These are phyloP conservation scores for Psilocybe azurescens DNA, from an alignment of 768 basidiomycete species.

Conservation along the genomic window DNA sequence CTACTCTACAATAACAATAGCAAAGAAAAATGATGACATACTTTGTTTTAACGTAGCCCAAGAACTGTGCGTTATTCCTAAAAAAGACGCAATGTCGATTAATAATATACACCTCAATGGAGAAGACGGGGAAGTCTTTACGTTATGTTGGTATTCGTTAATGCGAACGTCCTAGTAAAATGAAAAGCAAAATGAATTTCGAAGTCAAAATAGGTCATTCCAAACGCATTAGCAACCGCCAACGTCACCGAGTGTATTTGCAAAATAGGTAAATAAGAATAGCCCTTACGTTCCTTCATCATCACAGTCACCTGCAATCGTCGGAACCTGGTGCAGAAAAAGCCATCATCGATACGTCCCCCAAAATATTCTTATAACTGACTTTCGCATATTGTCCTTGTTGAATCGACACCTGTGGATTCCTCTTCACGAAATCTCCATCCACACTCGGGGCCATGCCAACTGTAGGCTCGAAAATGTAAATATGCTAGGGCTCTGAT, in stretches of 20 bases:
- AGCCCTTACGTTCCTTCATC: constrained; percentile 45
- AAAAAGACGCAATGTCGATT: not conserved
- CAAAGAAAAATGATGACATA: constrained; percentile 1
- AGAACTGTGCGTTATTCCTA: constrained; percentile 22
- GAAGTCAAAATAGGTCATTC: not conserved
- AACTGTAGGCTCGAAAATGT: constrained; percentile 32
- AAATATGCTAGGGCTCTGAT: constrained; percentile 27
- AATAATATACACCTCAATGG: not conserved
- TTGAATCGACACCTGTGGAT: constrained; percentile 33
- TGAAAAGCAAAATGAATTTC: no score
- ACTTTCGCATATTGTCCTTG: constrained; percentile 39
- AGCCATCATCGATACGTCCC: not conserved
- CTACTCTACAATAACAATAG: no score
- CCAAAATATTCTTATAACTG: not conserved
- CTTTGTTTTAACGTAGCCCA: constrained; percentile 26
- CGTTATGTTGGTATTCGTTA: constrained; percentile 19
- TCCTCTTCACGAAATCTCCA: constrained; percentile 35
- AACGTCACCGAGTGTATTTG: constrained; percentile 14
- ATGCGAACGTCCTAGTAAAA: not conserved
- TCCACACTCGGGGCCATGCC: constrained; percentile 43
- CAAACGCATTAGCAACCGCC: not conserved
- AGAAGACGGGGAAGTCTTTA: not conserved
- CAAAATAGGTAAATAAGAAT: not conserved
- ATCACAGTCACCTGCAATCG: constrained; percentile 38
- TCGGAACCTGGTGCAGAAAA: constrained; percentile 16